A percentile compares a stretch with the other conserved stretches of the same genome.
Conservation (phyloP, 2,329 filamentous ascomycete species). For the Neonectria punicea region DNA sequence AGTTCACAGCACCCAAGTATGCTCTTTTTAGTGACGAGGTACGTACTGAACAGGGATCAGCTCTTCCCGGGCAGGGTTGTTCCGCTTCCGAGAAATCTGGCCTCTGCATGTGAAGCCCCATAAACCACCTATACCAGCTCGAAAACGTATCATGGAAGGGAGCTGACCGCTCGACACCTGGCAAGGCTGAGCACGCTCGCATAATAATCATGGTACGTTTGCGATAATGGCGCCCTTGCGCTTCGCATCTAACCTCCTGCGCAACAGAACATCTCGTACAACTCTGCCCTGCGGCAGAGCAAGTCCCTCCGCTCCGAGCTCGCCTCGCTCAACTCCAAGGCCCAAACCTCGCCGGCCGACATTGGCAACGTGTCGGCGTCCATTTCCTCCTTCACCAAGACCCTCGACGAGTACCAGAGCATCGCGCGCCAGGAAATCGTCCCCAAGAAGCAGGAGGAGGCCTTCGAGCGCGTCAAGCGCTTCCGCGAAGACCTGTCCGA, state of each 20-base stretch:
- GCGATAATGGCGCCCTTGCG: not conserved
- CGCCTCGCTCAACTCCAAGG: conserved; percentile 72
- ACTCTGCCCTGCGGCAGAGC: conserved; percentile 85
- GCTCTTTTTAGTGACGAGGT: not conserved
- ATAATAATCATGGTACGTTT: conserved; percentile 43
- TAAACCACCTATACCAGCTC: conserved; percentile 1
- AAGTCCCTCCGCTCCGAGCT: conserved; percentile 82
- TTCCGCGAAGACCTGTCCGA: conserved; percentile 86
- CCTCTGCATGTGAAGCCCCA: conserved; percentile 35
- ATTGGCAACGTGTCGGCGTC: conserved; percentile 81
- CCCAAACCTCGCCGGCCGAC: conserved; percentile 66
- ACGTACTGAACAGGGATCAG: not conserved
- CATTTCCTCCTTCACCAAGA: conserved; percentile 83
- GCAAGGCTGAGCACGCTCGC: conserved; percentile 27
- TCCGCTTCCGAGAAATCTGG: conserved; percentile 43
- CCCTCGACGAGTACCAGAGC: conserved; percentile 89
- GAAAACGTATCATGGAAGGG: conserved; percentile 38
- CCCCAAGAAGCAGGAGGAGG: conserved; percentile 90
- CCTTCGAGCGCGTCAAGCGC: conserved; percentile 82
- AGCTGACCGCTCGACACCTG: conserved; percentile 16
- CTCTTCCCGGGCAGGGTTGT: conserved; percentile 12
- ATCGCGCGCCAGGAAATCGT: conserved; percentile 91
- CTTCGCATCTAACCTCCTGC: not conserved
- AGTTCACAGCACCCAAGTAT: conserved; percentile 11
- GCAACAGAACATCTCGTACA: conserved; percentile 81